phyloP scores from a whole-genome alignment of 78 protist genomes.

The Dictyostelium firmibasis region DNA sequence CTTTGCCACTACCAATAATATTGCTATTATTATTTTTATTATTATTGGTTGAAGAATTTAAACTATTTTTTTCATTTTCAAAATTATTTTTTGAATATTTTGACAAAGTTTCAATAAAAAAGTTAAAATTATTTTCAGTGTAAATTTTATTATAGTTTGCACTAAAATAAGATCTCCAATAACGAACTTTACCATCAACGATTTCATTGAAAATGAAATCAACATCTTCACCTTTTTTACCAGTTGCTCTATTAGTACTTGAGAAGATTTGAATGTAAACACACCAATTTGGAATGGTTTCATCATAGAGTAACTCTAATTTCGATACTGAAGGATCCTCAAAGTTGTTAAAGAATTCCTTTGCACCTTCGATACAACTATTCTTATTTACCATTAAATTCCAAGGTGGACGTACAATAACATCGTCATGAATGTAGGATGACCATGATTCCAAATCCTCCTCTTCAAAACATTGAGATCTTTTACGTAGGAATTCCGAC shows the following conservation, averaged over 20 bases:
- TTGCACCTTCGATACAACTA: background rate
- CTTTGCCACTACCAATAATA: background rate
- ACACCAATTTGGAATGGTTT: slow-evolving; percentile 8
- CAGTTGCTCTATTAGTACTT: slow-evolving; percentile 7
- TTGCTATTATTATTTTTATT: too few relatives aligned
- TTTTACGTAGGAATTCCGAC: background rate
- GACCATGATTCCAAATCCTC: slow-evolving; percentile 2
- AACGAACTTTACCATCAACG: background rate
- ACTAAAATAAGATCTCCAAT: slow-evolving; percentile 52
- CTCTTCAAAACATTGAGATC: background rate
- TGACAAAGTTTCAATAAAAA: slow-evolving; percentile 9
- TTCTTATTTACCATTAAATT: background rate
- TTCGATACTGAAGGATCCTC: background rate
- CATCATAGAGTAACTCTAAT: slow-evolving; percentile 37
- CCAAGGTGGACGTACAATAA: slow-evolving; percentile 38
- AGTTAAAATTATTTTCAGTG: background rate
- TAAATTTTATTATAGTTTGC: background rate
- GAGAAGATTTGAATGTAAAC: slow-evolving; percentile 40
- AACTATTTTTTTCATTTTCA: background rate
- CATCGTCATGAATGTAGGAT: background rate
- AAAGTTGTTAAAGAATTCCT: background rate
- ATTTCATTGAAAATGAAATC: slow-evolving; percentile 23
- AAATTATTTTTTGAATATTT: background rate
- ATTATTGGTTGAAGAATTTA: background rate
- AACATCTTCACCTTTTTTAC: slow-evolving; percentile 37